Conservation (phyloP, 306 rosid genomes). For the Rosa multiflora region DNA sequence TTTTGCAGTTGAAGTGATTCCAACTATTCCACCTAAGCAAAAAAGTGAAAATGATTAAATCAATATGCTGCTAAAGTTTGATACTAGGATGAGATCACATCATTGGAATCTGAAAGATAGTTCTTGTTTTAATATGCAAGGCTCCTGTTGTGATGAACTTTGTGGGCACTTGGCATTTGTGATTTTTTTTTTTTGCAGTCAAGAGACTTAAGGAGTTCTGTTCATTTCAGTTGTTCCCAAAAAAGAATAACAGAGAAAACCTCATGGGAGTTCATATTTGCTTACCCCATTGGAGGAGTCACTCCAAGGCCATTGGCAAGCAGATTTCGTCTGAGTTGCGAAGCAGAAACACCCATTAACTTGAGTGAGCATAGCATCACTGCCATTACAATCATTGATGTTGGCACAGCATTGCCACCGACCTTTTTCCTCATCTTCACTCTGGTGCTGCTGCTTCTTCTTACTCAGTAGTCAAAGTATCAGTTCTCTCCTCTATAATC, state of each 20-base stretch:
- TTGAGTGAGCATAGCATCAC: constrained; percentile 16
- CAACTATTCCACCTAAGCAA: constrained; percentile 91
- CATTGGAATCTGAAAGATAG: neutral
- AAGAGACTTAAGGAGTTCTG: neutral
- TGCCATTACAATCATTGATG: neutral
- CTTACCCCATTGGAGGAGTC: constrained; percentile 97
- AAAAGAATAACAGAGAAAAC: neutral
- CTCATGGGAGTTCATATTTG: neutral
- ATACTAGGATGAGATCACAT: neutral
- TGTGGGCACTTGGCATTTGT: neutral
- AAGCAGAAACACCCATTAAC: constrained; percentile 30
- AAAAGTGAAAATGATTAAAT: constrained; percentile 16
- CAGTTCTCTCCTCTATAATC: neutral
- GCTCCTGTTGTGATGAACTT: neutral
- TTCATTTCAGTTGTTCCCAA: neutral
- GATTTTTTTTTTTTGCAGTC: neutral
- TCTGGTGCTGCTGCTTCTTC: neutral
- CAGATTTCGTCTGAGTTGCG: constrained; percentile 53
- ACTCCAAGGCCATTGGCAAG: constrained; percentile 75
- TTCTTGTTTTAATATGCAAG: neutral
- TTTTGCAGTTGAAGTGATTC: constrained; percentile 79
- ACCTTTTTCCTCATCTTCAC: constrained; percentile 15
- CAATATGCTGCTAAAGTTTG: neutral
- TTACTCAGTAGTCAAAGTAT: neutral
- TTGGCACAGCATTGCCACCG: neutral